Evolutionary conservation across 2,329 filamentous ascomycete genomes (phyloP).

Genomic region (Mariannaea elegans): DNA sequence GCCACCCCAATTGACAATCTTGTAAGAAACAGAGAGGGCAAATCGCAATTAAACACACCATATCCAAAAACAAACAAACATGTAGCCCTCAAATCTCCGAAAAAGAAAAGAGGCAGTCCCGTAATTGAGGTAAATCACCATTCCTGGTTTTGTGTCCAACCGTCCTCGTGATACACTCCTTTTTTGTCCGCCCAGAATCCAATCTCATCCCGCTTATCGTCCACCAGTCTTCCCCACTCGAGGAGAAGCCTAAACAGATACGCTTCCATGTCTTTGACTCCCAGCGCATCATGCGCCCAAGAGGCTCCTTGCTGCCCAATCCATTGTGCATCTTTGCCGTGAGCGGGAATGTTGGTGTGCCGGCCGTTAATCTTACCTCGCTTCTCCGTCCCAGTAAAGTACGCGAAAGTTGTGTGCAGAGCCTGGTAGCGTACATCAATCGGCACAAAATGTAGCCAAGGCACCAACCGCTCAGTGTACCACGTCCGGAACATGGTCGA

Average conservation of each 20-base stretch:
- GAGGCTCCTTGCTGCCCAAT: conserved; percentile 72
- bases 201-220: conserved; percentile 64
- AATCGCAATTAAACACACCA: conserved; percentile 7
- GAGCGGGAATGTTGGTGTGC: conserved; percentile 57
- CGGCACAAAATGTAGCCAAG: conserved; percentile 85
- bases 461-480: conserved; percentile 77
- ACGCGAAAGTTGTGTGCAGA: conserved; percentile 77
- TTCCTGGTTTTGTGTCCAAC: conserved; percentile 40
- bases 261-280: conserved; percentile 80
- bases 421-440: conserved; percentile 78
- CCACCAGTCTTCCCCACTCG: conserved; percentile 77
- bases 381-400: conserved; percentile 70
- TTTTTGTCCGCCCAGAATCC: conserved; percentile 45
- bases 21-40: background rate
- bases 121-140: conserved; percentile 29
- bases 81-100: background rate
- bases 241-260: conserved; percentile 81
- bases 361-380: conserved; percentile 54
- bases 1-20: background rate
- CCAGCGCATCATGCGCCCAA: conserved; percentile 71
- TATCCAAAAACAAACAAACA: background rate
- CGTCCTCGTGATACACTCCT: conserved; percentile 42
- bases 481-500: conserved; percentile 79
- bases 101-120: background rate
- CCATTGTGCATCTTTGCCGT: conserved; percentile 63